A percentile compares a stretch with the other conserved stretches of the same genome.
phyloP scores from a whole-genome alignment of 352 stramenopile species.

The Phytophthora fragariae region DNA sequence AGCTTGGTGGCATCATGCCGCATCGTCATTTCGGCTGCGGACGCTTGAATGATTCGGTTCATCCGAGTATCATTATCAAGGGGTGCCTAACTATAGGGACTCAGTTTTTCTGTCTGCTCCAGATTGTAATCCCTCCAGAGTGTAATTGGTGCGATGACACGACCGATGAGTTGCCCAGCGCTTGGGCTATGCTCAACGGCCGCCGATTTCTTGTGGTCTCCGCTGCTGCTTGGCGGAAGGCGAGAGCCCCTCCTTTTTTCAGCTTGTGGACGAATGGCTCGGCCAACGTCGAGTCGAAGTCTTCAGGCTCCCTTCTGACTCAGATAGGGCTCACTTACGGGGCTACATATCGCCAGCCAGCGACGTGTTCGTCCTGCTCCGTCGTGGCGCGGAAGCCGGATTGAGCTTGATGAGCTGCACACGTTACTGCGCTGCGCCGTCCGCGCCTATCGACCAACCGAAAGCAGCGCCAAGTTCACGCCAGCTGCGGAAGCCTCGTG shows the following conservation, averaged over 20 bases:
- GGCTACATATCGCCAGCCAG: background rate
- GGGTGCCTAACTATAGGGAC: too few relatives aligned
- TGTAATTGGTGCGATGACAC: background rate
- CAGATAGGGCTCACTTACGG: too few relatives aligned
- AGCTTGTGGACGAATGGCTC: background rate
- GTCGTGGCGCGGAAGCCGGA: conserved; percentile 18
- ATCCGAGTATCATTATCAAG: too few relatives aligned
- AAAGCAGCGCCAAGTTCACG: background rate
- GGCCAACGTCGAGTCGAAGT: background rate
- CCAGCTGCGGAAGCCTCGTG: background rate
- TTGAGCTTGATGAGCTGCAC: conserved; percentile 14
- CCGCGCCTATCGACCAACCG: conserved; percentile 5
- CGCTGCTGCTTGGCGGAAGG: too few relatives aligned
- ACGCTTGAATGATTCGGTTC: too few relatives aligned
- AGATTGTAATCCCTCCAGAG: background rate
- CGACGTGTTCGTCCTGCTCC: conserved; percentile 11
- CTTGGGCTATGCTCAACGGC: too few relatives aligned
- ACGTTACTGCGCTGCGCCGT: conserved; percentile 24
- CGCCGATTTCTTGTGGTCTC: too few relatives aligned
- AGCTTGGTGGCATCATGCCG: conserved; percentile 41
- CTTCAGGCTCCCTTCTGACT: too few relatives aligned
- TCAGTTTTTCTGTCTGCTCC: too few relatives aligned
- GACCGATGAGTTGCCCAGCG: background rate
- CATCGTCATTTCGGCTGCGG: conserved; percentile 5
- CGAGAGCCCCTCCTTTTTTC: too few relatives aligned